Base-by-base conservation (phyloP, 768 basidiomycete genomes). In the Russula griseocarnosa region DNA sequence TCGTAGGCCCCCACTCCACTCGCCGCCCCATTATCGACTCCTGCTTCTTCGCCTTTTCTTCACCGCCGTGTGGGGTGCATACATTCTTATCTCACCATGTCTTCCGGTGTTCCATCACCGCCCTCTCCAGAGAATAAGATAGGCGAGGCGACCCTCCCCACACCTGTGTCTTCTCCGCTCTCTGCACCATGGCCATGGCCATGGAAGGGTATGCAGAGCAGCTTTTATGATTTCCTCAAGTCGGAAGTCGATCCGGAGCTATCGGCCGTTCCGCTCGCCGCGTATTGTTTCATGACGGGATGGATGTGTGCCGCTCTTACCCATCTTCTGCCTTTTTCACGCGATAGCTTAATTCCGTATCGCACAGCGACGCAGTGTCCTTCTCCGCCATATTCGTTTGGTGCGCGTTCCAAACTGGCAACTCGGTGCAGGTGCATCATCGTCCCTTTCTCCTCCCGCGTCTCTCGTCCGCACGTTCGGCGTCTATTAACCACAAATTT, bases 351-450 rank as follows among this genome's bases (percentile, higher is more conserved):
- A 47, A 46, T 28, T 16, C 28, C 14, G 7, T 14, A 26, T 47
- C 36, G 47, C 53, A 36, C 66, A 91, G 88, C 16, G 86, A 89
- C 69, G 82, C 83, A 1, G 78, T 92, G 32, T 85, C 83, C 3
- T 92, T 92, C 76, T 84, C 88, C 50, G 87, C 91, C 2, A 77
- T 90, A 53, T 92, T 85, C 73, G 83, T 92, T 14, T 93, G 91
- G 89, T 88, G 86, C 73, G 90, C 86, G 16, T 92, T 92, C 74
- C 90, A 92, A 74, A 92, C 90, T 0, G 90, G 88, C 57, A 90
- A 90, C 71, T 83, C 84, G 67, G 79, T 83, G 11, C 86, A 88
- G 77, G 86, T 86, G 69, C 61, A 75, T 69, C 38, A 3, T 53
- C 13, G 3, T 42, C 18, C 24, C 1, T 30, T 30, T 5, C 6